Base-by-base conservation (phyloP, 805 yeast genomes). In the Kluyveromyces siamensis region DNA sequence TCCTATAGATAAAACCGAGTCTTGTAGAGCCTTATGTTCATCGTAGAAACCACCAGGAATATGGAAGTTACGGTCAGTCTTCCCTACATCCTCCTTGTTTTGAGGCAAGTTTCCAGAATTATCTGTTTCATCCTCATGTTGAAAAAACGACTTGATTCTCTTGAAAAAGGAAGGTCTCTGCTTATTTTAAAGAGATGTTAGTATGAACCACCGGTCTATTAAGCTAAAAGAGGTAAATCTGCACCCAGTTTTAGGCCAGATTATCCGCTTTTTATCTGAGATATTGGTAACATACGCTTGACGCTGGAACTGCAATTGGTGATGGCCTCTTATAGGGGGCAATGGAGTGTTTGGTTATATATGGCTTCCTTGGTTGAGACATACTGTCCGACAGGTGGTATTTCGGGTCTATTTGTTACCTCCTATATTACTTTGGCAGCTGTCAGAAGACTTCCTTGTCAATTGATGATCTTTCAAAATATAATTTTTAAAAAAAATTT, bases 31-130 rank as follows among this genome's bases (percentile, higher is more conserved):
- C 21, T 41, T 38, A 37, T 55, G 50, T 14, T 58, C 48, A 37
- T 49, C 48, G 47, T 59, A 61, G 48, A 61, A 61, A 5, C 65
- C 62, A 4, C 66, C 66, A 27, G 66, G 66, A 10, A 58, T 54
- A 10, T 37, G 33, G 14, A 38, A 37, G 6, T 33, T 19, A n/a
- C 27, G 14, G 10, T 35, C 6, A 40, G 16, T 6, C 19, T 25
- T 21, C 27, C 25, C 18, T 36, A 14, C 14, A 33, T 11, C 19
- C 36, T 17, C 27, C 27, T 21, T 18, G 6, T 27, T 27, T 47
- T 43, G n/a, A 27, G 27, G 41, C 38, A 41, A 6, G 45, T 52
- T 13, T 44, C 27, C 16, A 27, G 48, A 8, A 27, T 27, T 17
- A 45, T 37, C 9, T 50, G 49, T 35, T 13, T 10, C 35, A 27